A percentile compares a stretch with the other conserved stretches of the same genome.
Conservation (phyloP, 2,329 filamentous ascomycete species). For the Chrysosporium keratinophilum region DNA sequence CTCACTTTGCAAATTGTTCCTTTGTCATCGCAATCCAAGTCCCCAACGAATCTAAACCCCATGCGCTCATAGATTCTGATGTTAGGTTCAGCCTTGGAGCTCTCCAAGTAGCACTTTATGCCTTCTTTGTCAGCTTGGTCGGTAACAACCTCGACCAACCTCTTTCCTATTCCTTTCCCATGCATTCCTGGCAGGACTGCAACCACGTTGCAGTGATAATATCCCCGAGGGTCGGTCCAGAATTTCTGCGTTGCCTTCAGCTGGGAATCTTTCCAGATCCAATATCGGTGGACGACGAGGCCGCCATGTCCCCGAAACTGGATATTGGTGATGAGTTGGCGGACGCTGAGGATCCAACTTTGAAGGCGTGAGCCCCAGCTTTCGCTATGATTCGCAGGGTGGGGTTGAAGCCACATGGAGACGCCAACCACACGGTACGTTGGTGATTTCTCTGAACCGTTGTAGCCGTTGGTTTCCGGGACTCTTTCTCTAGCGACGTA, state of each 20-base stretch:
- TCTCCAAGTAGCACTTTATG: conserved; percentile 59
- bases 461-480: conserved; percentile 19
- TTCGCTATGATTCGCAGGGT: conserved; percentile 37
- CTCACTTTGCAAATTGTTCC: conserved; percentile 45
- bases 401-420: conserved; percentile 60
- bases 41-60: conserved; percentile 61
- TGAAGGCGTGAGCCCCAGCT: conserved; percentile 55
- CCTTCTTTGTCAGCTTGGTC: conserved; percentile 54
- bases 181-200: conserved; percentile 56
- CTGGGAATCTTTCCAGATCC: conserved; percentile 61
- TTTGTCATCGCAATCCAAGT: conserved; percentile 48
- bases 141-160: conserved; percentile 54
- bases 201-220: conserved; percentile 69
- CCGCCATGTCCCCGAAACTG: conserved; percentile 56
- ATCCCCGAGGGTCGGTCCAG: conserved; percentile 57
- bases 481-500: conserved; percentile 56
- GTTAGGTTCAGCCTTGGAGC: conserved; percentile 57
- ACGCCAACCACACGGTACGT: conserved; percentile 51
- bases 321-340: conserved; percentile 57
- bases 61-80: conserved; percentile 59
- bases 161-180: conserved; percentile 55
- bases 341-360: conserved; percentile 54
- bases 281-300: conserved; percentile 55
- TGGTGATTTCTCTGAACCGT: conserved; percentile 1
- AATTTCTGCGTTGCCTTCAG: conserved; percentile 49